A percentile compares a stretch with the other conserved stretches of the same genome.
phyloP scores from a whole-genome alignment of 106 monocot genomes.

The Apostasia ramifera region DNA sequence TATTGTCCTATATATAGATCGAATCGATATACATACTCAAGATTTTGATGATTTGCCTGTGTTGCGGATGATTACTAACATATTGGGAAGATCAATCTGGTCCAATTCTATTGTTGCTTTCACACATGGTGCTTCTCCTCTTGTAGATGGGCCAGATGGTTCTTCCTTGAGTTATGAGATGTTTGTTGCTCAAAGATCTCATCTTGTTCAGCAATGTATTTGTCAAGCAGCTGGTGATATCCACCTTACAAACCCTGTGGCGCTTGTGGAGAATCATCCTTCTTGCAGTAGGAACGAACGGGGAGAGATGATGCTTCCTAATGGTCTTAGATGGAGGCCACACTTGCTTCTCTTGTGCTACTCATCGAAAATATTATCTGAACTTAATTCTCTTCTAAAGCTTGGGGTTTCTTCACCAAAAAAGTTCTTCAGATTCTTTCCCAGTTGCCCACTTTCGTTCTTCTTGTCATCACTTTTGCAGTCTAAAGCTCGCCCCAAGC shows the following conservation, averaged over 20 bases:
- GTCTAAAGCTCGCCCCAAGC: slow-evolving; percentile 73
- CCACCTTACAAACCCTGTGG: slow-evolving; percentile 87
- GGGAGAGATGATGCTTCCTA: slow-evolving; percentile 73
- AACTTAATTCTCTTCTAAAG: slow-evolving; percentile 79
- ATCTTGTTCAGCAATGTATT: slow-evolving; percentile 79
- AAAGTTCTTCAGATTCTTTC: slow-evolving; percentile 77
- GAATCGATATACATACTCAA: slow-evolving; percentile 81
- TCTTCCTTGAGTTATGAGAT: slow-evolving; percentile 73
- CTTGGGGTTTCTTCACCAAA: slow-evolving; percentile 69
- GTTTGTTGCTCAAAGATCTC: slow-evolving; percentile 77
- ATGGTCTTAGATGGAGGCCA: slow-evolving; percentile 79
- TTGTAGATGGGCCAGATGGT: slow-evolving; percentile 85
- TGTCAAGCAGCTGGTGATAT: slow-evolving; percentile 86
- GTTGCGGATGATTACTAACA: slow-evolving; percentile 49
- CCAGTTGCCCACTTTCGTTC: slow-evolving; percentile 82
- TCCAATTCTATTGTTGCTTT: slow-evolving; percentile 90
- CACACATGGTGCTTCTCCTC: slow-evolving; percentile 82
- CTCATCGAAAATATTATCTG: slow-evolving; percentile 90
- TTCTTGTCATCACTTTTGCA: slow-evolving; percentile 87
- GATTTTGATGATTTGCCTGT: slow-evolving; percentile 90
- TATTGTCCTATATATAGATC: slow-evolving; percentile 90
- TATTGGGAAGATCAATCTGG: slow-evolving; percentile 81
- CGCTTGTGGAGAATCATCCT: slow-evolving; percentile 88
- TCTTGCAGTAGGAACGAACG: slow-evolving; percentile 79
- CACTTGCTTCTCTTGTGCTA: slow-evolving; percentile 83